Conservation (phyloP, 2,329 filamentous ascomycete genomes). For the Plectosphaerella sp. region DNA sequence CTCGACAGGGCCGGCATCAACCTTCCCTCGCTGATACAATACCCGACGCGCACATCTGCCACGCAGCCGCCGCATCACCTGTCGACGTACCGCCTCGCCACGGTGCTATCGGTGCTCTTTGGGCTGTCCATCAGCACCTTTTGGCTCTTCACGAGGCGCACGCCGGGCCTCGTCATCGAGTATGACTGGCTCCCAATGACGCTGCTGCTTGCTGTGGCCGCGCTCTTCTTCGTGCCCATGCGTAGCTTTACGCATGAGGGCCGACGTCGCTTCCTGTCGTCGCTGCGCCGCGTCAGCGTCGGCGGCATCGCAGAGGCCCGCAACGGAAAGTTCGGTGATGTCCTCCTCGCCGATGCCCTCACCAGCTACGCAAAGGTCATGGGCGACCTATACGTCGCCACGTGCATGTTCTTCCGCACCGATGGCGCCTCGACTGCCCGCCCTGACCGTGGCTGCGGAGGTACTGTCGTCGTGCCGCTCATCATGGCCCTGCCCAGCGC, state of each 20-base stretch:
- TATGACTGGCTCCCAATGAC: conserved; percentile 85
- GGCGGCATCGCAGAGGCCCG: conserved; percentile 82
- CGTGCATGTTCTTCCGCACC: conserved; percentile 84
- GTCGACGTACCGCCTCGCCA: conserved; percentile 82
- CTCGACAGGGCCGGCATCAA: conserved; percentile 78
- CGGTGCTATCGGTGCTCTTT: conserved; percentile 69
- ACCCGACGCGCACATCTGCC: conserved; percentile 68
- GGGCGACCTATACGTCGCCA: conserved; percentile 80
- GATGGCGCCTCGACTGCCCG: conserved; percentile 70
- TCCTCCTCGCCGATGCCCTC: conserved; percentile 87
- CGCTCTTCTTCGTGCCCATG: conserved; percentile 70
- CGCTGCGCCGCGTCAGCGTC: conserved; percentile 71
- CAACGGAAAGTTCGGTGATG: conserved; percentile 92
- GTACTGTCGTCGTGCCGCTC: conserved; percentile 72
- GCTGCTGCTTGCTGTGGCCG: conserved; percentile 69
- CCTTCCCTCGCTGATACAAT: conserved; percentile 80
- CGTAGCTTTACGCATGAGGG: conserved; percentile 65
- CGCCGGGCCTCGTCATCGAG: conserved; percentile 62
- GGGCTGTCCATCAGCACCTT: conserved; percentile 71
- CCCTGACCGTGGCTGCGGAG: conserved; percentile 79
- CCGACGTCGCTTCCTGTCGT: conserved; percentile 69
- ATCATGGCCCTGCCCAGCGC: conserved; percentile 78
- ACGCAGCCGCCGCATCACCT: conserved; percentile 71
- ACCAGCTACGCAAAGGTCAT: conserved; percentile 93
- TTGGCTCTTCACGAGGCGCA: conserved; percentile 74